Evolutionary conservation across 495 filamentous ascomycete genomes (phyloP).

Genomic region (Penicillium ucsense): DNA sequence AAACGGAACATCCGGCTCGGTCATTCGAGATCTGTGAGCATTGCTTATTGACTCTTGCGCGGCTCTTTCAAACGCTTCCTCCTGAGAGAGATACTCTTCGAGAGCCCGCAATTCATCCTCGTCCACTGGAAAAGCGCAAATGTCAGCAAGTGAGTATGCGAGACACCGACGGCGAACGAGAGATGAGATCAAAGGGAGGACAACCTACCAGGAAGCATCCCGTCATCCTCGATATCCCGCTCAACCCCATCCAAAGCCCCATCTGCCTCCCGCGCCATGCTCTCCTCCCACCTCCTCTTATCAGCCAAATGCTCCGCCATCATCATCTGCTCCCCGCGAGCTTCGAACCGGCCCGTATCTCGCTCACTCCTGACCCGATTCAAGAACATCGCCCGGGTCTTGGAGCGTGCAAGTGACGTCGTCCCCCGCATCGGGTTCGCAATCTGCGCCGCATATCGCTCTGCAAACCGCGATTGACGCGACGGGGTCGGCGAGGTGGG

Average conservation of each 20-base stretch:
- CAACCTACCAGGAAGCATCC: constrained; percentile 19
- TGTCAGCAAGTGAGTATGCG: neutral
- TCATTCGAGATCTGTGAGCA: neutral
- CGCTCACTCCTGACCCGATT: constrained; percentile 63
- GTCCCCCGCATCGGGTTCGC: constrained; percentile 18
- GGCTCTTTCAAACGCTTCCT: constrained; percentile 24
- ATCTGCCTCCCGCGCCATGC: constrained; percentile 29
- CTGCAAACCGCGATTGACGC: constrained; percentile 16
- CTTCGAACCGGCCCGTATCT: constrained; percentile 59
- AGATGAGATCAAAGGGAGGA: neutral
- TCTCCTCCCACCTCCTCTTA: constrained; percentile 40
- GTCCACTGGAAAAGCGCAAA: constrained; percentile 4
- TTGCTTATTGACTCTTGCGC: constrained; percentile 1
- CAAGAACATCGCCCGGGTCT: constrained; percentile 53
- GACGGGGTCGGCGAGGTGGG: constrained; percentile 1
- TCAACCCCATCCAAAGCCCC: constrained; percentile 12
- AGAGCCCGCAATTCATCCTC: constrained; percentile 27
- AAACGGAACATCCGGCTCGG: constrained; percentile 18
- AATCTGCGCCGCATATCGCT: constrained; percentile 21
- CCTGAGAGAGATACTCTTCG: constrained; percentile 24
- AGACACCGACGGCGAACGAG: neutral
- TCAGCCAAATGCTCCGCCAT: constrained; percentile 37
- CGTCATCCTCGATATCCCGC: constrained; percentile 31
- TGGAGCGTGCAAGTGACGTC: constrained; percentile 18
- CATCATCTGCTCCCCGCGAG: constrained; percentile 66